Evolutionary conservation across 768 basidiomycete species (phyloP), one percentile per base, ranked within the genome.

Genomic region (Psilocybe subaeruginosa): DNA sequence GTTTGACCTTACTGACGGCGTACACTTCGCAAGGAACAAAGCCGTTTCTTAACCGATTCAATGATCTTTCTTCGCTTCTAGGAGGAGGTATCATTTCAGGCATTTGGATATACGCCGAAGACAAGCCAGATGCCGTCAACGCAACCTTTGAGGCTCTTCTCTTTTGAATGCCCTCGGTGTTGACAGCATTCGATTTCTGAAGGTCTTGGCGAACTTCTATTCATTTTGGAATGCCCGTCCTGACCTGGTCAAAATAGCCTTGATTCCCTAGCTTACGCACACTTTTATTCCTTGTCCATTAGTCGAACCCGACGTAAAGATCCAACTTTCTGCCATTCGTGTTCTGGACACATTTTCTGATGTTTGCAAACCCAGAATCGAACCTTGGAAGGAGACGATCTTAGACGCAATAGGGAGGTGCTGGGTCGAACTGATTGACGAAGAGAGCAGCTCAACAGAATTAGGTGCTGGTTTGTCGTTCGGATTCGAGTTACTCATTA

Each of bases 21-120:
- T 67, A 77, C 3, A 70, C 73, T 27, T 78, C 77, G 7, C 54
- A 56, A 12, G 64, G 62, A 3, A 63, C 64, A n/a, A 62, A 69
- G 46, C 61, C 64, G 9, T 78, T 82, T 41, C 72, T 77, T 46
- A 71, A 81, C 16, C 82, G 85, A 16, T 93, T 92, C 68, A 82
- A 88, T 55, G 82, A 87, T 59, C 77, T 93, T 14, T 88, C 87
- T 50, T 77, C 75, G 8, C 76, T 93, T n/a, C 75, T 93, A 3
- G 89, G 89, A 17, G 86, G 90, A 27, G 83, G 86, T 4, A 81
- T 95, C 63, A 87, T 95, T 27, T 84, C 87, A 14, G 83, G 82
- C 17, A 78, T 93, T 4, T 93, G 93, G 89, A 69, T 86, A 31
- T 92, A 92, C 64, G 82, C 86, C 0, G 85, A 83, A 54, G 77